Base-by-base conservation (phyloP, 805 yeast species). In the Yueomyces sp. region DNA sequence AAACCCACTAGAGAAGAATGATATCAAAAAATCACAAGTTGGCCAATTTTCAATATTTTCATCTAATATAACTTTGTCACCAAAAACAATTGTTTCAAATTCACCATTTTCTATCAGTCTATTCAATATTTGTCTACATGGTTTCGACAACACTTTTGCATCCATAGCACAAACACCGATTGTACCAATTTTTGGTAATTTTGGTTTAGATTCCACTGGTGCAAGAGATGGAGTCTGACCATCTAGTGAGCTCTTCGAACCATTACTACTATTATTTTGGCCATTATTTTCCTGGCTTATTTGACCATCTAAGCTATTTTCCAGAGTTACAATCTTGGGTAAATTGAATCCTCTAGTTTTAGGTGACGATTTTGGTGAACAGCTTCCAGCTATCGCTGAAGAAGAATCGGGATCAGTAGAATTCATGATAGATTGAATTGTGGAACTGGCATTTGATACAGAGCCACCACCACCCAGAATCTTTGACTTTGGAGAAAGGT, bases 151-250 rank as follows among this genome's bases (percentile, higher is more conserved):
- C 2, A 88, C 98, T 63, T 92, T 92, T 46, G 88, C 81, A 63
- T 92, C 99, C 96, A 92, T 88, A 8, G 99, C 99, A 66, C 99
- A 92, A 2, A 92, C 95, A 43, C 99, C 99, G 52, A 92, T 85
- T 51, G 85, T 88, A 37, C 98, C 97, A 49, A 88, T 77, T 50
- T 73, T 77, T 3, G 85, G 85, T 3, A 79, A 50, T 38, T 54
- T 56, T 49, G 3, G 64, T 59, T 2, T 59, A 50, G 1, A 54
- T 43, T 8, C 52, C 50, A 3, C n/a, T 8, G 11, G 11, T 8
- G 34, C 11, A 31, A 2, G 7, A 11, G 11, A 8, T 31, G 34
- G 11, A 8, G 7, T 31, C 7, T 11, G 7, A 31, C 11, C 11
- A 31, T 11, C 34, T 8, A 7, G 11, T 8, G 7, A 8, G 2